These are phyloP conservation scores for Penicillium sp. DNA, from an alignment of 2,329 filamentous ascomycete species.

Conservation along the genomic window DNA sequence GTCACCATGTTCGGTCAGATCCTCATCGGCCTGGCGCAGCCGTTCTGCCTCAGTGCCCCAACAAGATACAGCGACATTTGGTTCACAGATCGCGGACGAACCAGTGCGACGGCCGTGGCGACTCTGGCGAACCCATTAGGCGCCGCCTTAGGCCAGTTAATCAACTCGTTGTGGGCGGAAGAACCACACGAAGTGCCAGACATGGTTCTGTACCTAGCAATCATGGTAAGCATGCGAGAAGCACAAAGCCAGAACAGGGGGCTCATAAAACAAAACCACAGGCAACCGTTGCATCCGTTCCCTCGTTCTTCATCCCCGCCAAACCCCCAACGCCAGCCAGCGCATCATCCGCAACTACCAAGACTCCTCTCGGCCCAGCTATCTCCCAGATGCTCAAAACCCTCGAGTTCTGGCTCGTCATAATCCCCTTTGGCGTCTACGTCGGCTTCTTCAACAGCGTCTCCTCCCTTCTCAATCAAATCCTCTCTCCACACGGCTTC, in stretches of 20 bases:
- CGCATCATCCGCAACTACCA: constrained; percentile 64
- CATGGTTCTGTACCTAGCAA: constrained; percentile 82
- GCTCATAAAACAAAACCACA: constrained; percentile 29
- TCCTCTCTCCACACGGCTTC: constrained; percentile 85
- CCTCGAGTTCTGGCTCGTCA: constrained; percentile 77
- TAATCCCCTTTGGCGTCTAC: constrained; percentile 81
- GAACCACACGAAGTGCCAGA: constrained; percentile 69
- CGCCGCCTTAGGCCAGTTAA: constrained; percentile 83
- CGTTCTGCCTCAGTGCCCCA: constrained; percentile 87
- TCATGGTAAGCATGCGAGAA: constrained; percentile 66
- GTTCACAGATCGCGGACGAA: constrained; percentile 84
- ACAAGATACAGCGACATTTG: constrained; percentile 92
- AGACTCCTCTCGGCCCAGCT: constrained; percentile 58
- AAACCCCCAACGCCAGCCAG: constrained; percentile 77
- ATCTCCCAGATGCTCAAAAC: constrained; percentile 62
- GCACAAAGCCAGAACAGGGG: not conserved
- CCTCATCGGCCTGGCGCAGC: constrained; percentile 84
- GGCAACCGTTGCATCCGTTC: constrained; percentile 69
- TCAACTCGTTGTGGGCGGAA: constrained; percentile 77
- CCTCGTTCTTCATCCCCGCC: constrained; percentile 80
- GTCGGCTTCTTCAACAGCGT: constrained; percentile 94
- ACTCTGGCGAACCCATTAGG: constrained; percentile 90
- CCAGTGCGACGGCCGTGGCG: constrained; percentile 83
- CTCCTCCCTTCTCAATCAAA: constrained; percentile 86
- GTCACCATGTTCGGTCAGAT: constrained; percentile 91